phyloP scores from a whole-genome alignment of 73 alveolate genomes.

The Paramecium bursaria region DNA sequence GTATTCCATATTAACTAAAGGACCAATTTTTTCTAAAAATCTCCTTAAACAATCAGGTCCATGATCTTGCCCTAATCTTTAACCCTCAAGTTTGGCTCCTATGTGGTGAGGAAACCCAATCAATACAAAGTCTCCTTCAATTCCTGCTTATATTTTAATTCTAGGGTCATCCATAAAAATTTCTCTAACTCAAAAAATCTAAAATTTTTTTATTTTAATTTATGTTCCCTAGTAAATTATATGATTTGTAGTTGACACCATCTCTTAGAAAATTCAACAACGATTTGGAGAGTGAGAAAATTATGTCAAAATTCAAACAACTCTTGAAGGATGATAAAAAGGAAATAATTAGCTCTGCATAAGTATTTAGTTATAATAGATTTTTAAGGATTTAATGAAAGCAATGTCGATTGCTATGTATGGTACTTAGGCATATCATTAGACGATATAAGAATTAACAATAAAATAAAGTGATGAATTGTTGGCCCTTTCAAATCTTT shows the following conservation, averaged over 20 bases:
- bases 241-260: slow-evolving; percentile 61
- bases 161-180: slow-evolving; percentile 52
- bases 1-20: slow-evolving; percentile 71
- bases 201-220: too few relatives aligned
- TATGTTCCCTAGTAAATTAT: slow-evolving; percentile 58
- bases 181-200: background rate
- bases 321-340: slow-evolving; percentile 26
- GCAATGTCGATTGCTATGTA: slow-evolving; percentile 40
- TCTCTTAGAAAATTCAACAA: slow-evolving; percentile 36
- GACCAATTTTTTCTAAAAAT: slow-evolving; percentile 69
- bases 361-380: slow-evolving; percentile 23
- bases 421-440: slow-evolving; percentile 26
- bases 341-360: slow-evolving; percentile 35
- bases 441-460: background rate
- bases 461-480: slow-evolving; percentile 13
- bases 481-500: background rate
- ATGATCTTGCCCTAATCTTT: slow-evolving; percentile 70
- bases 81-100: slow-evolving; percentile 71
- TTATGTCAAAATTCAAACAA: slow-evolving; percentile 11
- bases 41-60: slow-evolving; percentile 76
- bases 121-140: slow-evolving; percentile 70
- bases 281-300: slow-evolving; percentile 32
- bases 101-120: slow-evolving; percentile 74
- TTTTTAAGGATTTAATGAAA: slow-evolving; percentile 43
- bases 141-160: slow-evolving; percentile 63